These are phyloP conservation scores for Oxalis stricta DNA, from an alignment of 441 rosid species.

Conservation along the genomic window DNA sequence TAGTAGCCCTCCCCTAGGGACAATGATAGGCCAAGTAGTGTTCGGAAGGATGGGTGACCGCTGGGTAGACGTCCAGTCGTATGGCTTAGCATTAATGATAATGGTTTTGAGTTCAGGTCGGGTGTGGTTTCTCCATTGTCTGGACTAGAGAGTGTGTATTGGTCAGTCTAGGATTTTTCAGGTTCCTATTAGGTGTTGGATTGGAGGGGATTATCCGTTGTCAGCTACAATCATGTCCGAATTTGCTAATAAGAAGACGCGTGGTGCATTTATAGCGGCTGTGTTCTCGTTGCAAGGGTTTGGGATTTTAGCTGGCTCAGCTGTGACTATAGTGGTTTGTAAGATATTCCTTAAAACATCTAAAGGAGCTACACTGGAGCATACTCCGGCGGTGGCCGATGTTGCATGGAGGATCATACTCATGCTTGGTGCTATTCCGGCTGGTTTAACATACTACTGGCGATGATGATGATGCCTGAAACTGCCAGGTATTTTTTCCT, in stretches of 20 bases:
- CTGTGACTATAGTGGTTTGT: conserved; percentile 36
- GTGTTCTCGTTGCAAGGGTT: conserved; percentile 66
- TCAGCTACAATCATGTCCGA: conserved; percentile 77
- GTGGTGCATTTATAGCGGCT: conserved; percentile 56
- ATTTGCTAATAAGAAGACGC: conserved; percentile 53
- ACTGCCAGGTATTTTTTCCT: conserved; percentile 34
- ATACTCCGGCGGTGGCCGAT: conserved; percentile 35
- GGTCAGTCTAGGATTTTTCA: conserved; percentile 29
- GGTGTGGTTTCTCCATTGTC: conserved; percentile 56
- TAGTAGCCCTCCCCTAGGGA: conserved; percentile 35
- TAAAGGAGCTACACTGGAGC: neutral
- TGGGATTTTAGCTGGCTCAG: conserved; percentile 46
- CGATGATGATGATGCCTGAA: conserved; percentile 50
- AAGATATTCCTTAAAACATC: conserved; percentile 18
- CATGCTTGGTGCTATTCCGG: conserved; percentile 38
- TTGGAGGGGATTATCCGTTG: conserved; percentile 63
- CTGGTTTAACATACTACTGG: conserved; percentile 34
- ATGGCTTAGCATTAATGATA: conserved; percentile 41
- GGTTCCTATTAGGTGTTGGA: conserved; percentile 42
- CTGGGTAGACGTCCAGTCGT: conserved; percentile 45
- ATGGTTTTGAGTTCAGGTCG: conserved; percentile 51
- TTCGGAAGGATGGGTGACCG: conserved; percentile 60
- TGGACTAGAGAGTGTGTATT: conserved; percentile 28
- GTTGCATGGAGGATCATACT: conserved; percentile 44
- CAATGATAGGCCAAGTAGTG: conserved; percentile 41